Conservation (phyloP, 257 asterid genomes). For the Scutellaria galericulata region DNA sequence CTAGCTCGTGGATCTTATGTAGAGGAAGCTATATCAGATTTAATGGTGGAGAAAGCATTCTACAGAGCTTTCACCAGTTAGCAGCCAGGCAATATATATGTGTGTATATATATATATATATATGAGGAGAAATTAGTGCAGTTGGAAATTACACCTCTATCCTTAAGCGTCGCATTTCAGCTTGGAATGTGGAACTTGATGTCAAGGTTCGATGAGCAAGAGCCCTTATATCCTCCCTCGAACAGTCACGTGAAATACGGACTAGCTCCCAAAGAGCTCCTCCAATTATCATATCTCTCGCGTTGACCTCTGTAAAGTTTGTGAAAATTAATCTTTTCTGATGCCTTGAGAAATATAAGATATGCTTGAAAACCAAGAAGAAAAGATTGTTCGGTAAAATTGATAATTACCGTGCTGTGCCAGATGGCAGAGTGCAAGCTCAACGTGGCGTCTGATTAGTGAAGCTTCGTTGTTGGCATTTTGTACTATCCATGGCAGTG, state of each 20-base stretch:
- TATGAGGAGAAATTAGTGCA: slow-evolving; percentile 15
- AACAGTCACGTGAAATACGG: slow-evolving; percentile 96
- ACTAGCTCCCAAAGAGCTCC: slow-evolving; percentile 99
- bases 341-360: slow-evolving; percentile 4
- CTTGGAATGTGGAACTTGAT: slow-evolving; percentile 80
- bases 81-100: slow-evolving; percentile 23
- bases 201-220: slow-evolving; percentile 92
- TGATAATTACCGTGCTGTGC: slow-evolving; percentile 89
- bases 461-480: slow-evolving; percentile 97
- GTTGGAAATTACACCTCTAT: slow-evolving; percentile 67
- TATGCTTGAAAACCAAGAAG: slow-evolving; percentile 14
- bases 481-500: slow-evolving; percentile 94
- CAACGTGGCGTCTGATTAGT: slow-evolving; percentile 91
- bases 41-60: slow-evolving; percentile 6
- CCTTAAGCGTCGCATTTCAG: slow-evolving; percentile 83
- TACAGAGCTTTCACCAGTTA: slow-evolving; percentile 31
- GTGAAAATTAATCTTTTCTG: slow-evolving; percentile 1
- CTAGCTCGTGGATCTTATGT: slow-evolving; percentile 11
- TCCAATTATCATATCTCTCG: slow-evolving; percentile 86
- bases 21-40: slow-evolving; percentile 23
- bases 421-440: slow-evolving; percentile 97
- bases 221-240: slow-evolving; percentile 90
- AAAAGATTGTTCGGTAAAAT: slow-evolving; percentile 4
- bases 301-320: slow-evolving; percentile 71
- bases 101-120: background rate